Conservation (phyloP, 2,329 filamentous ascomycete species). For the Aulographum hederae region DNA sequence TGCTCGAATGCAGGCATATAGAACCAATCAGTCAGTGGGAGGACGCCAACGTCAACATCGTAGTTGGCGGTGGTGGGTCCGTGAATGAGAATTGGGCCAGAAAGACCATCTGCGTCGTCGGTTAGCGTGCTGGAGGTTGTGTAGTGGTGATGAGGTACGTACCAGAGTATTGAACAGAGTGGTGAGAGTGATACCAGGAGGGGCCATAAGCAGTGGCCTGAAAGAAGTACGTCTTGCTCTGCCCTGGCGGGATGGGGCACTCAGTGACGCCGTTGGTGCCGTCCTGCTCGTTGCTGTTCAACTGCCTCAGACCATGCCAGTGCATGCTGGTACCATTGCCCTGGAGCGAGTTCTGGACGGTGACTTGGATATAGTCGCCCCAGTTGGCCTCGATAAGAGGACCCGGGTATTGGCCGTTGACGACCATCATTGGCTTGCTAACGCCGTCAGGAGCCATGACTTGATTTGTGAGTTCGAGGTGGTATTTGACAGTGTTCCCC, state of each 20-base stretch:
- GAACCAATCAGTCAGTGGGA: constrained; percentile 5
- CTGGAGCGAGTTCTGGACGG: constrained; percentile 16
- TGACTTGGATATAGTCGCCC: constrained; percentile 23
- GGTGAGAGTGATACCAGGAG: constrained; percentile 12
- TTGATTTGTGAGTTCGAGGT: constrained; percentile 13
- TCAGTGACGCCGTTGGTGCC: constrained; percentile 35
- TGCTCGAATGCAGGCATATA: constrained; percentile 3
- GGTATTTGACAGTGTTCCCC: constrained; percentile 20
- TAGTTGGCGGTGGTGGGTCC: constrained; percentile 40
- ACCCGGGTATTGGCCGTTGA: constrained; percentile 29
- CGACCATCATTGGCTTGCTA: constrained; percentile 17
- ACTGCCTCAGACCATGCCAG: constrained; percentile 31
- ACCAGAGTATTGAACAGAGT: constrained; percentile 14
- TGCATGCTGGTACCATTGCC: constrained; percentile 32
- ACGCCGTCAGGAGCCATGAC: constrained; percentile 24
- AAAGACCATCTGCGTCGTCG: constrained; percentile 39
- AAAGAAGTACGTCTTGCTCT: constrained; percentile 22
- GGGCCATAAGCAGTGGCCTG: constrained; percentile 12
- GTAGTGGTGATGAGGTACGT: constrained; percentile 41
- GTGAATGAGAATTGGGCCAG: constrained; percentile 42
- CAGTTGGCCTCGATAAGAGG: constrained; percentile 25
- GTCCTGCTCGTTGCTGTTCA: constrained; percentile 23
- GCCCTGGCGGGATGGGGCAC: constrained; percentile 47
- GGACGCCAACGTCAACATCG: constrained; percentile 5
- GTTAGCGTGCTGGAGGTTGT: constrained; percentile 37